Evolutionary conservation across 2,329 filamentous ascomycete genomes (phyloP).

Genomic region (Neofusicoccum parvum): DNA sequence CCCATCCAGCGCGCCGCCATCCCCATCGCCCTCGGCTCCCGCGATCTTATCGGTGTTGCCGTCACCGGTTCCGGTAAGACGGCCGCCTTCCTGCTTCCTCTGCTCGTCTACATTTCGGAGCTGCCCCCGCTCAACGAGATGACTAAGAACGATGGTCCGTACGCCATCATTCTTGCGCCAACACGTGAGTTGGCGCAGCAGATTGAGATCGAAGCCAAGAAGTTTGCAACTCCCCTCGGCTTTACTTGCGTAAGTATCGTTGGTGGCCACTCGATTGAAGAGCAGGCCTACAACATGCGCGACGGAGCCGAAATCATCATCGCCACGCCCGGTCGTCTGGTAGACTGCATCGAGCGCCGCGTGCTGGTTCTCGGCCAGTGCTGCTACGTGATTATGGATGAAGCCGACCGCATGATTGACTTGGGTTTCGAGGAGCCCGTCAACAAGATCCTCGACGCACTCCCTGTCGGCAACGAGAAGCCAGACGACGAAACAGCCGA

Average conservation of each 20-base stretch:
- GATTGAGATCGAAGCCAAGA: conserved; percentile 90
- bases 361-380: conserved; percentile 93
- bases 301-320: conserved; percentile 98
- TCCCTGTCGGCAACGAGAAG: conserved; percentile 92
- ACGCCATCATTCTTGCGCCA: conserved; percentile 93
- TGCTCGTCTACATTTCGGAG: conserved; percentile 92
- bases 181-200: conserved; percentile 97
- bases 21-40: conserved; percentile 86
- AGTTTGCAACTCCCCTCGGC: conserved; percentile 86
- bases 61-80: conserved; percentile 99
- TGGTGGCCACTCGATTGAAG: conserved; percentile 93
- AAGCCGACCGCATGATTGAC: conserved; percentile 99
- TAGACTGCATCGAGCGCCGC: conserved; percentile 93
- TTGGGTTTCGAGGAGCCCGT: conserved; percentile 96
- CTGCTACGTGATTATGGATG: conserved; percentile 99
- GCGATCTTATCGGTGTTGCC: conserved; percentile 97
- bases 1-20: conserved; percentile 94
- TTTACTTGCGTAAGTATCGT: conserved; percentile 97
- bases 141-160: conserved; percentile 93
- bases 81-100: conserved; percentile 86
- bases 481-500: conserved; percentile 93
- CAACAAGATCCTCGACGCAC: conserved; percentile 93
- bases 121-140: conserved; percentile 80
- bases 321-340: conserved; percentile 93
- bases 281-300: conserved; percentile 85